phyloP scores from a whole-genome alignment of 805 yeast genomes.

The Ogataea corticis region DNA sequence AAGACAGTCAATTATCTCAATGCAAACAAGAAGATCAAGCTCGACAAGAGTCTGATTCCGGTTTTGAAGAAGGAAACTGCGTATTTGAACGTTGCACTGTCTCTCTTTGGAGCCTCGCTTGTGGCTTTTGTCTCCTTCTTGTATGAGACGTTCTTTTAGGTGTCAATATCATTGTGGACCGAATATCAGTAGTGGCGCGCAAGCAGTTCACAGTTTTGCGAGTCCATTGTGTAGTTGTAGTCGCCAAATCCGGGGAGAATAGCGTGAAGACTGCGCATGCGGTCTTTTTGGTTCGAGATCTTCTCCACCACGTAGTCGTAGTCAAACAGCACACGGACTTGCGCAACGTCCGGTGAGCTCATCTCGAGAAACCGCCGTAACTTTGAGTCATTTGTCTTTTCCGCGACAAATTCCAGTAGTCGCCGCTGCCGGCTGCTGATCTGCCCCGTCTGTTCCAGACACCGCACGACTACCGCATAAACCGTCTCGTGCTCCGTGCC shows the following conservation, averaged over 20 bases:
- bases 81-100: slow-evolving; percentile 15
- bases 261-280: slow-evolving; percentile 12
- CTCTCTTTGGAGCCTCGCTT: slow-evolving; percentile 24
- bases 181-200: background rate
- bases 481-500: slow-evolving; percentile 31
- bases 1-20: slow-evolving; percentile 49
- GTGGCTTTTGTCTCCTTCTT: slow-evolving; percentile 11
- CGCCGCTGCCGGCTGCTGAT: slow-evolving; percentile 3
- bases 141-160: background rate
- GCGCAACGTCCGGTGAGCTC: background rate
- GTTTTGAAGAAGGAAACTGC: slow-evolving; percentile 21
- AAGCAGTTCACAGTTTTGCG: background rate
- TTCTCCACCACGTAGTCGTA: slow-evolving; percentile 14
- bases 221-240: slow-evolving; percentile 17
- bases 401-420: slow-evolving; percentile 10
- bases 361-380: slow-evolving; percentile 11
- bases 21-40: slow-evolving; percentile 43
- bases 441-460: slow-evolving; percentile 10
- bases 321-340: slow-evolving; percentile 13
- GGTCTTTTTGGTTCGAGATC: slow-evolving; percentile 13
- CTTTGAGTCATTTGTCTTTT: slow-evolving; percentile 16
- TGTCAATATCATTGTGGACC: too few species aligned
- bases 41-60: slow-evolving; percentile 30
- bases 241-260: slow-evolving; percentile 12
- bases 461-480: slow-evolving; percentile 15